Percentiles rank a stretch among this genome's conserved stretches.
These are phyloP conservation scores for Paecilomyces dactylethromorphus DNA, from an alignment of 2,329 filamentous ascomycete species.

Conservation along the genomic window DNA sequence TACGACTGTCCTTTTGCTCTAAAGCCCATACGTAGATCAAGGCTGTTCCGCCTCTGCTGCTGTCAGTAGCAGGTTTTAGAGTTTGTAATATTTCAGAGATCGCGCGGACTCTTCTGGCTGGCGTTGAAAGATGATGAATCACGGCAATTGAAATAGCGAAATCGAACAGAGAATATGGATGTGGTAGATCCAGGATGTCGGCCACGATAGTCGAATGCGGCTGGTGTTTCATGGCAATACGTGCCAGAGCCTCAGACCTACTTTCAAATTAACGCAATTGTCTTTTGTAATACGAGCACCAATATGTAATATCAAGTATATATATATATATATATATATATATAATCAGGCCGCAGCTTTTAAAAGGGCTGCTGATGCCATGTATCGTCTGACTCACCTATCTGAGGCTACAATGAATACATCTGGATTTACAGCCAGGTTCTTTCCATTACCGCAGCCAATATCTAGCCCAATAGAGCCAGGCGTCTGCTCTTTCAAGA, in stretches of 20 bases:
- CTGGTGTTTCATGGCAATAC: conserved; percentile 51
- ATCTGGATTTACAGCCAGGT: conserved; percentile 69
- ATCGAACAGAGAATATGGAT: conserved; percentile 61
- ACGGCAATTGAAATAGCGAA: conserved; percentile 94
- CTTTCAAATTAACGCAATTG: not conserved
- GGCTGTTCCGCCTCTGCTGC: conserved; percentile 51
- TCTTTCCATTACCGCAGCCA: conserved; percentile 96
- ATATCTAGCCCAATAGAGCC: conserved; percentile 83
- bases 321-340: conserved; percentile 2
- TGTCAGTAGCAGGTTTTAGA: conserved; percentile 36
- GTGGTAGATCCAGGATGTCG: conserved; percentile 77
- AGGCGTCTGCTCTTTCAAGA: conserved; percentile 58
- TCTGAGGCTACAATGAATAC: conserved; percentile 82
- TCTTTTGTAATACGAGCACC: conserved; percentile 7
- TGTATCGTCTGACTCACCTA: conserved; percentile 48
- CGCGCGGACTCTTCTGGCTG: conserved; percentile 63
- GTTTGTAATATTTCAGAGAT: conserved; percentile 65
- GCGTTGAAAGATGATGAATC: conserved; percentile 84
- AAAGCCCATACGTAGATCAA: conserved; percentile 93
- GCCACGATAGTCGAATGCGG: conserved; percentile 68
- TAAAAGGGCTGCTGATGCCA: not conserved
- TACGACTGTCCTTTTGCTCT: conserved; percentile 77
- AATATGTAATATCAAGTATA: conserved; percentile 8
- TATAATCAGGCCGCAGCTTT: not conserved
- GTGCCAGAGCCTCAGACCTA: conserved; percentile 53